A percentile compares a stretch with the other conserved stretches of the same genome.
These are phyloP conservation scores for Anethum foeniculum DNA, from an alignment of 140 eudicot genomes.

Conservation along the genomic window DNA sequence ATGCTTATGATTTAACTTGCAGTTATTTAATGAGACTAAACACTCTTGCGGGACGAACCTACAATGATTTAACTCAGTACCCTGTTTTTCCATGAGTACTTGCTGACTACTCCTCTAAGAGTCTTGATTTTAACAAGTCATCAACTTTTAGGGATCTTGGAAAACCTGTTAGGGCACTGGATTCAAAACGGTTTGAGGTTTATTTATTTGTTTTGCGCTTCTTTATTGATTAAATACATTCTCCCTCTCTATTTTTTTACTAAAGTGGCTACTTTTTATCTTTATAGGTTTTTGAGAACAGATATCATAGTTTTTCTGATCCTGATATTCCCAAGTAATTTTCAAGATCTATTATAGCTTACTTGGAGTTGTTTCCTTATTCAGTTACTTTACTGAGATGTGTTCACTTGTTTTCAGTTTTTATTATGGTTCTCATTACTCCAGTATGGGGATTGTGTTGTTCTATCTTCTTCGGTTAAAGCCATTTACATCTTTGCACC, in stretches of 20 bases:
- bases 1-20: too few species aligned
- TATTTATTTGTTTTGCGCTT: slow-evolving; percentile 18
- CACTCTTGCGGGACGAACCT: slow-evolving; percentile 95
- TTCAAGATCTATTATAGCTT: slow-evolving; percentile 6
- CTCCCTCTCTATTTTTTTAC: background rate
- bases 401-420: slow-evolving; percentile 49
- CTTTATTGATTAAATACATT: slow-evolving; percentile 7
- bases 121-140: slow-evolving; percentile 86
- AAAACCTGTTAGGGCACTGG: slow-evolving; percentile 96
- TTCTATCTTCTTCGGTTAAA: slow-evolving; percentile 85
- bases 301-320: slow-evolving; percentile 79
- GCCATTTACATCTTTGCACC: slow-evolving; percentile 92
- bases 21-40: slow-evolving; percentile 78
- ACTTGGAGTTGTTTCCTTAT: background rate
- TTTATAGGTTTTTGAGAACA: slow-evolving; percentile 90
- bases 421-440: slow-evolving; percentile 96
- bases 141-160: slow-evolving; percentile 98
- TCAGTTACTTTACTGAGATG: background rate
- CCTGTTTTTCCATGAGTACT: slow-evolving; percentile 95
- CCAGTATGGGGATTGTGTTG: slow-evolving; percentile 98
- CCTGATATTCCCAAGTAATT: slow-evolving; percentile 97
- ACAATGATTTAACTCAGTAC: slow-evolving; percentile 95
- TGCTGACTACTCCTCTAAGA: slow-evolving; percentile 85
- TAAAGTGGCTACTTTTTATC: slow-evolving; percentile 4
- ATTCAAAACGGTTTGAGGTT: slow-evolving; percentile 94